Evolutionary conservation across 1,284 basidiomycete species (phyloP), one percentile per base, ranked within the genome.

Genomic region (Hemileia vastatrix): DNA sequence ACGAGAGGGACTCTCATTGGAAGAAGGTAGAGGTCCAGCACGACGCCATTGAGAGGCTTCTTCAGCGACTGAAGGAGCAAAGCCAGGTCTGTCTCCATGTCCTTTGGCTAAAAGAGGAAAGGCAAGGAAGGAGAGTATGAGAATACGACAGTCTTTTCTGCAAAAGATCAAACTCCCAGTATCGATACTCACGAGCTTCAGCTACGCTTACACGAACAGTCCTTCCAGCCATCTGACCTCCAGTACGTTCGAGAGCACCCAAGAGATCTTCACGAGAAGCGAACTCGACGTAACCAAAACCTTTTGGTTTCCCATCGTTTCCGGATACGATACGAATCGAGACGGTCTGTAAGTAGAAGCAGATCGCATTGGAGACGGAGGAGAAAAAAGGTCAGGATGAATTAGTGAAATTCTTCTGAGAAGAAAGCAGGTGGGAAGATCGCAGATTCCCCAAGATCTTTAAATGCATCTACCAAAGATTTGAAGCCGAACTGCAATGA

Each of bases 211-310:
- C 85, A 60, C 94, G 84, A 66, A 97, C 81, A 21, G 82, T 84
- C 66, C 95, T 83, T 50, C 87, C 87, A 36, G 83, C 84, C 56
- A 97, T 79, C 68, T 77, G 87, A 56, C 79, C 78, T 63, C 85
- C 86, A 36, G 74, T 71, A 62, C 83, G 85, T 36, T 78, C 77
- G 32, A 96, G 77, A 4, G 88, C 94, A 60, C 85, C 84, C 78
- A 91, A 92, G 66, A 98, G 80, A 48, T 83, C 85, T 36, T 94
- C 89, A 63, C 90, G 76, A 57, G 86, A 85, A 43, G 81, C 82
- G 73, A 98, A 98, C 76, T 98, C 94, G 67, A 96, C 85, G 75
- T 98, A 97, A 36, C 93, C 94, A 77, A 96, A 98, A 1, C 94
- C 95, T 77, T 96, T 96, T 36, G 91, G 87, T 76, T 90, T 90